Base-by-base conservation (phyloP, 2,329 filamentous ascomycete genomes). In the Penicillium sp. region DNA sequence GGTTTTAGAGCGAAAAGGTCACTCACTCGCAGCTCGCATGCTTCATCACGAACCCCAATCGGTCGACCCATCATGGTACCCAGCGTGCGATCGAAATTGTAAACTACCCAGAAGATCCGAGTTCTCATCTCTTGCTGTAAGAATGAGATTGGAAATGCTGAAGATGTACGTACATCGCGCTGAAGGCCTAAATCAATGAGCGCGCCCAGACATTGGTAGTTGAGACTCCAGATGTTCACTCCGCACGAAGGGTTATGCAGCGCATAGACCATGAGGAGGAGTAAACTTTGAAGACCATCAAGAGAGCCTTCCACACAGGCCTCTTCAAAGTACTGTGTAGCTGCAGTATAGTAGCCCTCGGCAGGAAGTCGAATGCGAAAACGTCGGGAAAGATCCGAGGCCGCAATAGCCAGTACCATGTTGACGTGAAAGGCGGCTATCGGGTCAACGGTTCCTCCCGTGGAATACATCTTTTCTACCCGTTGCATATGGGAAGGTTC, bases 41-140 rank as follows among this genome's bases (percentile, higher is more conserved):
- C 82, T 59, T 85, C 82, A 46, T 85, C 82, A 46, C 82, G 72
- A 2, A 85, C 63, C 0, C 82, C 82, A 50, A 85, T 82, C 0
- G 82, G 82, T 1, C 82, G 74, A 0, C 82, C 82, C 80, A 85
- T 82, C 70, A 82, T 84, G 0, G 81, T 85, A 3, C 79, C 79
- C 33, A 84, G 72, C 0, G 75, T 78, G 14, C 82, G 74, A 55
- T 85, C 82, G 4, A 85, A 71, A 0, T 74, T 79, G 26, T 82
- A 81, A 3, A 82, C 78, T 0, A 81, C 78, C 82, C 82, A 85
- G 49, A 85, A 84, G 4, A 84, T 76, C 2, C 82, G 71, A 0
- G 81, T 82, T n/a, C 82, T 71, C 76, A 84, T 80, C 58, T 85
- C 82, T 42, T 82, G 80, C 7, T 82, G 77, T 0, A 83, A 58